Evolutionary conservation across 441 rosid genomes (phyloP), one percentile per base, ranked within the genome.

Genomic region (Sinapis alba): DNA sequence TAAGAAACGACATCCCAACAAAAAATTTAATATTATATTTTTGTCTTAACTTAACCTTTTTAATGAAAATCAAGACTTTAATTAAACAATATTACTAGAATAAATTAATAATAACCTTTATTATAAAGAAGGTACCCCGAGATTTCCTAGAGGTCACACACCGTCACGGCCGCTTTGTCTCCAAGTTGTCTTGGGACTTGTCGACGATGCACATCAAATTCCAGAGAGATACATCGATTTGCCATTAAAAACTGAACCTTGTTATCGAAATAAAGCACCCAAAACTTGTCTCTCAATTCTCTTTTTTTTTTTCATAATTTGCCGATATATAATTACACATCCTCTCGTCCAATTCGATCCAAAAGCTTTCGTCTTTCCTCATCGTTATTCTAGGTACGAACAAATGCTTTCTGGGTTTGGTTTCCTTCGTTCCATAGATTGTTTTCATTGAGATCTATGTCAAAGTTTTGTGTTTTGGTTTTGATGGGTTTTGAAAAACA

Each of bases 111-210:
- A 43, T 7, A 23, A 19, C 19, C 6, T 36, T 7, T 23, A 16
- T 69, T 20, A 58, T 8, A 12, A 13, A 36, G 18, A 69, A 63
- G 26, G 53, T 18, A 21, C 2, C 41, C 65, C 70, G 50, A 65
- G 63, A 77, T 70, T 58, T 45, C 59, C 15, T 68, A 73, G 70
- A 30, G 65, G 77, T 72, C 62, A 13, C 61, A 30, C 81, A 73
- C 81, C 81, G 78, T 68, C 81, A 78, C 81, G 75, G 78, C 71
- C 81, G 74, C 78, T 70, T 78, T 73, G 81, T 73, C 78, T 68
- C 67, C 81, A 78, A 78, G 71, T 78, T 78, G 81, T 78, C 81
- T 78, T 78, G 69, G 73, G 77, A 78, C 59, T 72, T 58, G 50
- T 72, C 68, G 75, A 73, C 71, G 78, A 73, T 45, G 4, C 63